Evolutionary conservation across 2,329 filamentous ascomycete species (phyloP).

Genomic region (Lecanoromycetidae sp.): DNA sequence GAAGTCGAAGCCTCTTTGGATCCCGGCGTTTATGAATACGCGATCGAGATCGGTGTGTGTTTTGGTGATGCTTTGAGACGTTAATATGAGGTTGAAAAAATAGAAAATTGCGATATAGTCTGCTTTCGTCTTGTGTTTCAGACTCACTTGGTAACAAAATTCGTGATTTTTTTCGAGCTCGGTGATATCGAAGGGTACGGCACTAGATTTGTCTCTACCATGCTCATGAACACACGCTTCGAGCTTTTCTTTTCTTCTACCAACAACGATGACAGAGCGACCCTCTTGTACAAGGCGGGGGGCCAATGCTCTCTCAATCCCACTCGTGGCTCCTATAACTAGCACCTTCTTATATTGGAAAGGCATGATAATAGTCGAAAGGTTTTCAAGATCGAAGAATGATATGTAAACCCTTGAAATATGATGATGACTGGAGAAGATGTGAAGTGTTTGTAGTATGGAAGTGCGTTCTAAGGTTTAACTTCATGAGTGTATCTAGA

Average conservation of each 20-base stretch:
- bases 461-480: too few relatives aligned
- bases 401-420: too few relatives aligned
- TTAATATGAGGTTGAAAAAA: neutral
- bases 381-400: neutral
- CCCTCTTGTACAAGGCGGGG: slow-evolving; percentile 37
- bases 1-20: slow-evolving; percentile 40
- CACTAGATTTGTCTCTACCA: slow-evolving; percentile 34
- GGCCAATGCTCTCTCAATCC: slow-evolving; percentile 38
- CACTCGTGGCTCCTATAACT: slow-evolving; percentile 39
- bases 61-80: slow-evolving; percentile 25
- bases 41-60: slow-evolving; percentile 42
- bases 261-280: slow-evolving; percentile 37
- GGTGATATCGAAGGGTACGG: slow-evolving; percentile 40
- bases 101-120: neutral
- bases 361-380: slow-evolving; percentile 29
- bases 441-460: neutral
- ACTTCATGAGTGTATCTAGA: too few relatives aligned
- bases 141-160: slow-evolving; percentile 28
- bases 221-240: slow-evolving; percentile 37
- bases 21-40: slow-evolving; percentile 46
- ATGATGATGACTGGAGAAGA: too few relatives aligned
- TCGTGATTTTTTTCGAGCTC: slow-evolving; percentile 36
- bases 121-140: slow-evolving; percentile 1
- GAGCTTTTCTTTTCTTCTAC: slow-evolving; percentile 41
- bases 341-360: slow-evolving; percentile 45